These are phyloP conservation scores for Colletotrichum graminicola DNA, from an alignment of 2,329 filamentous ascomycete genomes.

Conservation along the genomic window DNA sequence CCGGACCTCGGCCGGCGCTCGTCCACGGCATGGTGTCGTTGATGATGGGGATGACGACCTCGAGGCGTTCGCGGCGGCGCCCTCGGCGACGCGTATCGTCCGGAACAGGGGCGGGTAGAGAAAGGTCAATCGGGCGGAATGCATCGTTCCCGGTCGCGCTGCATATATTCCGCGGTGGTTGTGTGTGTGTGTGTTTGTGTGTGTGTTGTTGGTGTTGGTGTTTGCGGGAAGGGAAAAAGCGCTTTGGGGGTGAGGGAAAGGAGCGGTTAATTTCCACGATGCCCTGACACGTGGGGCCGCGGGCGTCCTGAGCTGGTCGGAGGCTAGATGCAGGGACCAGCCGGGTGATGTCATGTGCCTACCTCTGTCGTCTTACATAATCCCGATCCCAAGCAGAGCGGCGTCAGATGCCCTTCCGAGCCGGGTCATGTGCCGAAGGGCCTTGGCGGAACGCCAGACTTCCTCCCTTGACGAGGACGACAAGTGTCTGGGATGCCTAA, in stretches of 20 bases:
- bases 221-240: neutral
- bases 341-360: constrained; percentile 35
- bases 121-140: constrained; percentile 73
- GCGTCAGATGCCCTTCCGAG: constrained; percentile 10
- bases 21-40: neutral
- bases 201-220: constrained; percentile 4
- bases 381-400: constrained; percentile 14
- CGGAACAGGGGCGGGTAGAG: constrained; percentile 77
- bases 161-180: neutral
- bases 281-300: constrained; percentile 24
- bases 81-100: constrained; percentile 60
- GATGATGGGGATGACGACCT: constrained; percentile 50
- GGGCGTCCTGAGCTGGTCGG: constrained; percentile 23
- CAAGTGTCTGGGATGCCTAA: too few relatives aligned
- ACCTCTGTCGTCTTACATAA: constrained; percentile 9
- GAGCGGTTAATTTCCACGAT: constrained; percentile 34
- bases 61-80: constrained; percentile 55
- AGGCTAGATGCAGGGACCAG: constrained; percentile 7
- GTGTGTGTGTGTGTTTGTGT: neutral
- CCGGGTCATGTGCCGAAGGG: constrained; percentile 13
- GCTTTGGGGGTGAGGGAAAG: constrained; percentile 2
- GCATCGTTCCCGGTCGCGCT: constrained; percentile 60
- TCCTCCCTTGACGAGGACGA: neutral
- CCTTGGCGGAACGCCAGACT: neutral
- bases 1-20: constrained; percentile 43